Evolutionary conservation across 2,329 filamentous ascomycete genomes (phyloP), one percentile per base, ranked within the genome.

Genomic region (Nothophoma quercina): DNA sequence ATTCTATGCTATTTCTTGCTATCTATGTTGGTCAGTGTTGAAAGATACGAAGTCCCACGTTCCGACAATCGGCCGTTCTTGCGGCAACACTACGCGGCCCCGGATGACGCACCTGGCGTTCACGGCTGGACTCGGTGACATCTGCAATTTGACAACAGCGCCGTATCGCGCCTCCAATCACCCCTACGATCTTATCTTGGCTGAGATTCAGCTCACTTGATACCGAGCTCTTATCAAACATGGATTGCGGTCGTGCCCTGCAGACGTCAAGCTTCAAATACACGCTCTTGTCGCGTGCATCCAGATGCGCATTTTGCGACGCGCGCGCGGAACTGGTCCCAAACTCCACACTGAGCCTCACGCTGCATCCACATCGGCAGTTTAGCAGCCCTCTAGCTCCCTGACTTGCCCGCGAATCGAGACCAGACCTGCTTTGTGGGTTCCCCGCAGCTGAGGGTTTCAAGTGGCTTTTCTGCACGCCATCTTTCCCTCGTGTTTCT

Each of bases 71-170:
- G 28, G 43, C 55, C 52, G 51, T 35, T 13, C 13, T 33, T 8
- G 15, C 18, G 55, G 50, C 33, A 52, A 26, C 7, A 5, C 6
- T 9, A 38, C 25, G 19, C 51, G 29, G 36, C 29, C 28, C 29
- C 43, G 29, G 29, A 55, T 61, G 55, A 61, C 58, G 58, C 53
- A 51, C 35, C 35, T 29, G 51, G 49, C 54, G 40, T 39, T 23
- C 23, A n/a, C 26, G 21, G 23, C 39, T 42, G 25, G 33, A 36
- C 38, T 44, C 45, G 49, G 58, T 48, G 55, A 56, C 51, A 54
- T 42, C 30, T 46, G 43, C 38, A 45, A 51, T 53, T 38, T 58
- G 55, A 58, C 58, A 44, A 28, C 40, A 28, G 15, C 28, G 16
- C 48, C 48, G 48, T 44, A 38, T 46, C 33, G 21, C 9, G 32